Evolutionary conservation across 1,139 yeast genomes (phyloP).

Genomic region (Wickerhamomyces sp.): DNA sequence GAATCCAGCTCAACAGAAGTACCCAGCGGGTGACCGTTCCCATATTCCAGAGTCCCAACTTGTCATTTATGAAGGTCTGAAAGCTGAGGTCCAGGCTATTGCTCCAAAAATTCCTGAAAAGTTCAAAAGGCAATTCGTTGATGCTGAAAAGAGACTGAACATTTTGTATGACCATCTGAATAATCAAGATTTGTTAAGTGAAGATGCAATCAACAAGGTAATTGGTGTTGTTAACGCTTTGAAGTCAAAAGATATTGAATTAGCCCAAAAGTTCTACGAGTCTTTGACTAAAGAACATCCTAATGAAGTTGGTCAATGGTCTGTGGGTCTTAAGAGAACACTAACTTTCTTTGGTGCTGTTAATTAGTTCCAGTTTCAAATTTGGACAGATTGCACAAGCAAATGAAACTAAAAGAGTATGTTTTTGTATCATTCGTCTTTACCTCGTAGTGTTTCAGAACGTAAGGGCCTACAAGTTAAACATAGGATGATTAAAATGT

Average conservation of each 20-base stretch:
- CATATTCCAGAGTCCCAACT: slow-evolving; percentile 57
- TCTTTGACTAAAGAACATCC: slow-evolving; percentile 63
- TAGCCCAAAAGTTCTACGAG: slow-evolving; percentile 53
- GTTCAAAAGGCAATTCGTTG: slow-evolving; percentile 67
- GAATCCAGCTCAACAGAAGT: slow-evolving; percentile 33
- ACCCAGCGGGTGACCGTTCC: slow-evolving; percentile 66
- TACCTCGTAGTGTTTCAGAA: no score
- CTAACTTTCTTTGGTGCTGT: slow-evolving; percentile 59
- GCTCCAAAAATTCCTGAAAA: slow-evolving; percentile 75
- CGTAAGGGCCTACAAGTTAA: no score
- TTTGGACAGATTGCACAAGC: no score
- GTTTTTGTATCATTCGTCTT: no score
- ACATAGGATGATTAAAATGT: neutral
- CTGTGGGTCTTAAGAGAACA: slow-evolving; percentile 85
- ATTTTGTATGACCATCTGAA: slow-evolving; percentile 78
- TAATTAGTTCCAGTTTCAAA: no score
- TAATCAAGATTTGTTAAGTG: slow-evolving; percentile 60
- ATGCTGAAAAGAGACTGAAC: slow-evolving; percentile 76
- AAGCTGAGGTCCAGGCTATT: slow-evolving; percentile 50
- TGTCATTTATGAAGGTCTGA: slow-evolving; percentile 56
- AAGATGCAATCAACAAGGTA: slow-evolving; percentile 52
- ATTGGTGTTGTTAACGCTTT: slow-evolving; percentile 47
- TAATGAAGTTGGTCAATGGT: slow-evolving; percentile 87
- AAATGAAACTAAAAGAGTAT: no score
- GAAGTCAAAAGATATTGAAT: slow-evolving; percentile 46